Base-by-base conservation (phyloP, 495 filamentous ascomycete genomes). In the Podospora anserina region DNA sequence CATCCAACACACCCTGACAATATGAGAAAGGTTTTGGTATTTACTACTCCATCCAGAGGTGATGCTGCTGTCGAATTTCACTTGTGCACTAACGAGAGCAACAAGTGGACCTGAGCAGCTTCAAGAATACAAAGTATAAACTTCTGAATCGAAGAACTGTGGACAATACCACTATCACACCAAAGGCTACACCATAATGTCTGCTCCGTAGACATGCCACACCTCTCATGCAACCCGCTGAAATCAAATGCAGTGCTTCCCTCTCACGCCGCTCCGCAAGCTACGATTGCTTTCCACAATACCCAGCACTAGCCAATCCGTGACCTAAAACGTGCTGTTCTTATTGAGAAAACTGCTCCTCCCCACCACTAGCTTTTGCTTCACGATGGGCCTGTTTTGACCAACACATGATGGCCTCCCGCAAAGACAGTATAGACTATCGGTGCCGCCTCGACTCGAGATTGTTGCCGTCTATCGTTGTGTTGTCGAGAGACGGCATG, bases 271-370 rank as follows among this genome's bases (percentile, higher is more conserved):
- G 9, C 39, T 16, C 39, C 13, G 39, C 11, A 58, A 58, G 55
- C 55, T n/a, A 58, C 3, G 55, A 58, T 58, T 58, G 55, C 55
- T 58, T 15, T 58, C 55, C 55, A 26, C n/a, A 58, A 58, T 58
- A 20, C 55, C n/a, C 7, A 49, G 39, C 39, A 49, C 39, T 49
- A 49, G 39, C 39, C 39, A 49, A 49, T 13, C 39, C 39, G 13
- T 49, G 39, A 49, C 39, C 15, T 49, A 16, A 11, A 18, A 49
- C 39, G 39, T 49, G 39, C 39, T 49, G 39, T 16, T 49, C 39
- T 49, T 49, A 18, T 49, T 49, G 39, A 11, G 39, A 49, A 49
- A 49, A 5, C 7, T 49, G 39, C 15, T 49, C 39, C 39, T 49
- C 39, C 39, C 11, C 39, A 49, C 39, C 39, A 49, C 58, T 16